Base-by-base conservation (phyloP, 1,284 basidiomycete species). In the Melampsora larici-populina region DNA sequence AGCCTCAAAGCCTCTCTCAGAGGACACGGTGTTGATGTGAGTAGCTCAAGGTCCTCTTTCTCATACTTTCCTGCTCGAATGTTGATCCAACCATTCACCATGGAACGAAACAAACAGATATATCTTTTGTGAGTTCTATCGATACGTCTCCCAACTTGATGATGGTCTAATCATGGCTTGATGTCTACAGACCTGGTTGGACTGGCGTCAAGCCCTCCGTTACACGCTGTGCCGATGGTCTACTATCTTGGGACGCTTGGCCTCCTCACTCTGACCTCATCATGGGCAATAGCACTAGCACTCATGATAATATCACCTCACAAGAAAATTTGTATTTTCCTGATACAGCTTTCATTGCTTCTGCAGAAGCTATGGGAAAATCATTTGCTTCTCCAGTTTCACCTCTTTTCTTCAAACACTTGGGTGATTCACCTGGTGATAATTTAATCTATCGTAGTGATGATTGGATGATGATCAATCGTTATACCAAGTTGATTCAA, bases 401-500 rank as follows among this genome's bases (percentile, higher is more conserved):
- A 21, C 73, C 73, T 26, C 58, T 76, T 6, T 76, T 76, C 40
- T 76, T 43, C 31, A 76, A 76, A 36, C 73, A 76, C 29, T 36
- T 76, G 13, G 55, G 43, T 29, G 48, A 43, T n/a, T 15, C 48
- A 8, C 13, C 48, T 40, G 11, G 33, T 26, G 73, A 62, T 31
- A 76, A 76, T 62, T 69, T 60, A 13, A 36, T 76, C 8, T 62
- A 69, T 33, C 49, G 65, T 24, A 76, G 73, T 67, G 66, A 76
- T 62, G 73, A 76, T 48, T 76, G 73, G 73, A 62, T 76, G 73
- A 69, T 76, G 73, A 33, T 76, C 29, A 76, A 76, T 68, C 64
- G 73, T 8, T 76, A 76, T 65, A 76, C 73, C 1, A 76, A 76
- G 21, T 26, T 76, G 15, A 76, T 76, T 24, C 67, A 76, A 63